These are phyloP conservation scores for Arthrobotrys sphaeroides DNA, from an alignment of 2,329 filamentous ascomycete genomes.

Conservation along the genomic window DNA sequence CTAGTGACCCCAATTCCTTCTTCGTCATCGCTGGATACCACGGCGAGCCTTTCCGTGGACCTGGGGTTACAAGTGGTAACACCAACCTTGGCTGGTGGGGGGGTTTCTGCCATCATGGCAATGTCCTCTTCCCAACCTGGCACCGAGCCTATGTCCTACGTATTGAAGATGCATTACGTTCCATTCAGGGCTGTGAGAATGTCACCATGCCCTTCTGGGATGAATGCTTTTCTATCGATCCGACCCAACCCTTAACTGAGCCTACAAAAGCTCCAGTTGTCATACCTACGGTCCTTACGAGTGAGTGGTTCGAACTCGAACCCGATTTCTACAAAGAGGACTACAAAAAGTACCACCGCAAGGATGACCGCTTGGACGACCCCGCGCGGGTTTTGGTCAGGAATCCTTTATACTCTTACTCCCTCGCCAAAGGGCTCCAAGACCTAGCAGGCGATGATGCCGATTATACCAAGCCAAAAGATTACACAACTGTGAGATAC, in stretches of 20 bases:
- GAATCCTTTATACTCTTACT: slow-evolving; percentile 58
- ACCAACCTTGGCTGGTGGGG: slow-evolving; percentile 57
- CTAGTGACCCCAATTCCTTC: slow-evolving; percentile 56
- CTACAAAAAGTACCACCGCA: too few species aligned
- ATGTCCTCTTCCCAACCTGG: slow-evolving; percentile 59
- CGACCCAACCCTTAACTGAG: too few species aligned
- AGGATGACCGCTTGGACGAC: too few species aligned
- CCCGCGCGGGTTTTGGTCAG: too few species aligned
- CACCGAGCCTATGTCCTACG: slow-evolving; percentile 58
- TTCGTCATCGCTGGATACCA: slow-evolving; percentile 58
- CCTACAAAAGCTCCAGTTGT: not conserved
- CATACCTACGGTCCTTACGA: slow-evolving; percentile 33
- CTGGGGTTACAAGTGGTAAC: slow-evolving; percentile 48
- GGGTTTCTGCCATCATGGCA: slow-evolving; percentile 59
- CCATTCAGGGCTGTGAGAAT: slow-evolving; percentile 27
- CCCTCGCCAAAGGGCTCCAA: slow-evolving; percentile 51
- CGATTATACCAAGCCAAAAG: slow-evolving; percentile 55
- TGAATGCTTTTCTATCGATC: slow-evolving; percentile 36
- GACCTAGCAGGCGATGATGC: slow-evolving; percentile 27
- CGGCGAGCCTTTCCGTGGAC: slow-evolving; percentile 58
- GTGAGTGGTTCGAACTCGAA: slow-evolving; percentile 11
- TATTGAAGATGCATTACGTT: slow-evolving; percentile 56
- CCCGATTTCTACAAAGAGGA: too few species aligned
- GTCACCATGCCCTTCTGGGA: slow-evolving; percentile 58
- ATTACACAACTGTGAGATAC: slow-evolving; percentile 57